Base-by-base conservation (phyloP, 2,329 filamentous ascomycete genomes). In the Cryphonectria naterciae region DNA sequence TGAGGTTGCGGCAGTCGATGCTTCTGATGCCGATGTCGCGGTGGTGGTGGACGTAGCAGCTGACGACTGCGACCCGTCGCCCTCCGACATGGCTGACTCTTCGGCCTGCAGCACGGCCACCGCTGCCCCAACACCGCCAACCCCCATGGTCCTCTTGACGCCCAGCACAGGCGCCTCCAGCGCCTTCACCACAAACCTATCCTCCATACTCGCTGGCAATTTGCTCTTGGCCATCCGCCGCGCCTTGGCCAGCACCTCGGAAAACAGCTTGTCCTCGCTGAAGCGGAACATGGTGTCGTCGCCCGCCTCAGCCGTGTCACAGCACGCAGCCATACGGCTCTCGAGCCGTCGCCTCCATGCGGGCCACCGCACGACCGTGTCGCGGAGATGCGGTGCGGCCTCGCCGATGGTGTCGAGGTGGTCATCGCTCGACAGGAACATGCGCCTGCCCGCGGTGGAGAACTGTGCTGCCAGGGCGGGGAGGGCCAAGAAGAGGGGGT, bases 201-300 rank as follows among this genome's bases (percentile, higher is more conserved):
- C 92, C 78, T 98, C 95, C 85, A 99, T 87, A 75, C 92, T 97
- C 8, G 84, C 82, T 1, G 96, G 94, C 13, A 98, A 82, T 0
- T 90, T 89, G 0, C 81, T 83, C 5, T 83, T 80, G n/a, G 86
- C 85, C 85, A 97, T 92, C 6, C 85, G 85, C 72, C 86, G 85
- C 6, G 94, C 94, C 80, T 98, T 98, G 25, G 80, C 77, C 8
- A 95, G 73, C 0, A 98, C 77, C 69, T 91, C 85, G 1, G 80
- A 77, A 8, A 92, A 77, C 0, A 98, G 86, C 78, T 94, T 97
- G 17, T 85, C 82, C 76, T 92, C 87, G 75, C 86, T 96, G 35
- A 97, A 82, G 17, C 94, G 89, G 80, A 92, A 97, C 93, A 98
- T 94, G 68, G 83, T 88, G 79, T 98, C 94, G 72, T 93, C 93